phyloP scores from a whole-genome alignment of 2,329 filamentous ascomycete species.

The Calonectria naviculata region DNA sequence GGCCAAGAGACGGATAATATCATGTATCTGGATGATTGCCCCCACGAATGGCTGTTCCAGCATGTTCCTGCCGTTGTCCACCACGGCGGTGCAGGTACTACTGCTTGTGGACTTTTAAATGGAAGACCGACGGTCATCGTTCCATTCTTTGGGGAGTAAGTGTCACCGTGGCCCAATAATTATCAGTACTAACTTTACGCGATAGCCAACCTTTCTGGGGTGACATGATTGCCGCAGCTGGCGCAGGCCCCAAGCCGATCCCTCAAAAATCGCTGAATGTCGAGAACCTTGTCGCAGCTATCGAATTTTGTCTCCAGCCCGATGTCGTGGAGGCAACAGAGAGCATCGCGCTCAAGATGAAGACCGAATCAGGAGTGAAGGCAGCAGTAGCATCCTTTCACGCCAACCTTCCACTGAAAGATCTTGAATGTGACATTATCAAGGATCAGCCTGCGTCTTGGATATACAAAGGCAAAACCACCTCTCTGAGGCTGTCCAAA shows the following conservation, averaged over 20 bases:
- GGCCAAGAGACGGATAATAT: constrained; percentile 67
- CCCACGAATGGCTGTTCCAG: constrained; percentile 80
- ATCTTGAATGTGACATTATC: constrained; percentile 29
- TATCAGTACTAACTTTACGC: background rate
- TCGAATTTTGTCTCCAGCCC: constrained; percentile 16
- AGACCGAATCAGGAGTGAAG: constrained; percentile 23
- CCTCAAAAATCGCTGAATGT: constrained; percentile 21
- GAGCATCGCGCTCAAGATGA: constrained; percentile 27
- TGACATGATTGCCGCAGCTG: constrained; percentile 29
- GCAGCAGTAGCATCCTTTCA: constrained; percentile 36
- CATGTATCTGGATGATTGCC: constrained; percentile 76
- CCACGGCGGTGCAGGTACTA: constrained; percentile 80
- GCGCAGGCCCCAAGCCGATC: constrained; percentile 27
- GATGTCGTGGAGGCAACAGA: constrained; percentile 21
- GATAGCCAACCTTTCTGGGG: constrained; percentile 32
- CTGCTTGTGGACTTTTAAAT: constrained; percentile 75
- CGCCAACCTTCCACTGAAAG: constrained; percentile 29
- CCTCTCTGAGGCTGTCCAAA: constrained; percentile 28
- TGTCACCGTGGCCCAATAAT: background rate
- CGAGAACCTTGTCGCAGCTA: constrained; percentile 22
- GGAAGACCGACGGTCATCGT: constrained; percentile 77
- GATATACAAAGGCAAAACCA: constrained; percentile 13
- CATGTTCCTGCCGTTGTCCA: constrained; percentile 73
- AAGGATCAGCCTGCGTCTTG: constrained; percentile 16
- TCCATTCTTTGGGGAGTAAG: constrained; percentile 74